phyloP scores from a whole-genome alignment of 78 protist species.

The Dictyostelium capitatum region DNA sequence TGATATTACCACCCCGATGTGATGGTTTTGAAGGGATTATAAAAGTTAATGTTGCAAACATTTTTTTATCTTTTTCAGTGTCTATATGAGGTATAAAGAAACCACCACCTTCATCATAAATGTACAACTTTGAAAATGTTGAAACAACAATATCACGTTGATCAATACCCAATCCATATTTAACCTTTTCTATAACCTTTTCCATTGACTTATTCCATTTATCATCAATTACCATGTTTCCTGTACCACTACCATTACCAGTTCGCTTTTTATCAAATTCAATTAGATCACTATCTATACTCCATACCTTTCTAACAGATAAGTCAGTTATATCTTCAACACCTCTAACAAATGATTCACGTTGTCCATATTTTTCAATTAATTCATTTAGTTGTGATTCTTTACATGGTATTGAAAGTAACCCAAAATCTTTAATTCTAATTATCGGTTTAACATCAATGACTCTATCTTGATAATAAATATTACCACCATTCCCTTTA shows the following conservation, averaged over 20 bases:
- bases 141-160: background rate
- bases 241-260: background rate
- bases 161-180: background rate
- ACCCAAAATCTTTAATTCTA: background rate
- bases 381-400: background rate
- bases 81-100: slow-evolving; percentile 40
- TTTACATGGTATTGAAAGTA: background rate
- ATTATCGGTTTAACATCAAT: background rate
- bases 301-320: slow-evolving; percentile 42
- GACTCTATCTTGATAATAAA: background rate
- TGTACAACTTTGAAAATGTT: background rate
- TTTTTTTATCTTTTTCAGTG: slow-evolving; percentile 33
- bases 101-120: slow-evolving; percentile 47
- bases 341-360: slow-evolving; percentile 52
- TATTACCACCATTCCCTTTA: background rate
- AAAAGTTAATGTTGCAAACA: slow-evolving; percentile 46
- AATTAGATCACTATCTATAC: background rate
- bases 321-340: slow-evolving; percentile 20
- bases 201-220: background rate
- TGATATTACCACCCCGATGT: slow-evolving; percentile 38
- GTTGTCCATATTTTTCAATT: background rate
- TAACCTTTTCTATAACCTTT: background rate
- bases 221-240: background rate
- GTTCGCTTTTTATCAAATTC: background rate
- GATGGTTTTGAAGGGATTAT: slow-evolving; percentile 6